A percentile compares a stretch with the other conserved stretches of the same genome.
Conservation (phyloP, 2,329 filamentous ascomycete genomes). For the Cephalotrichum gorgonifer region DNA sequence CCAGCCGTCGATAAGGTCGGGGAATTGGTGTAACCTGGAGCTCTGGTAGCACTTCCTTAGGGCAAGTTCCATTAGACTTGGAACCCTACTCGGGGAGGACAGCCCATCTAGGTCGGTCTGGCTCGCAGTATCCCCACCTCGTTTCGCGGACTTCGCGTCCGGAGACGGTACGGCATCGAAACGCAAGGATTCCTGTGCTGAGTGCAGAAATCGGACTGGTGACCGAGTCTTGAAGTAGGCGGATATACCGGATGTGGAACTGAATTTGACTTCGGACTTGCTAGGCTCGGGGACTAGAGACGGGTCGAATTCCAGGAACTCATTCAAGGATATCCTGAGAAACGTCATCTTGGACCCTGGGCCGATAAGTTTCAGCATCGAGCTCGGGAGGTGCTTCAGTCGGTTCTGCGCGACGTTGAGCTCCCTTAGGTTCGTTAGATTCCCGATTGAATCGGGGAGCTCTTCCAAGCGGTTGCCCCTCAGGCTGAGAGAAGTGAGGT, state of each 20-base stretch:
- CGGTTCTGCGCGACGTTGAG: conserved; percentile 58
- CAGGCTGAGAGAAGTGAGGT: conserved; percentile 55
- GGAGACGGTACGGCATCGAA: neutral
- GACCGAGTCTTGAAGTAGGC: conserved; percentile 8
- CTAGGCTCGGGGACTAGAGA: conserved; percentile 7
- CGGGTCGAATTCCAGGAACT: conserved; percentile 36
- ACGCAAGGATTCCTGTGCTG: neutral
- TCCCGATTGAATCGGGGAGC: conserved; percentile 48
- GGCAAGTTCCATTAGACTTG: conserved; percentile 40
- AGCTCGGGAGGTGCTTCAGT: conserved; percentile 49
- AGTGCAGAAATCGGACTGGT: conserved; percentile 4
- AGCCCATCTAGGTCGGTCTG: conserved; percentile 4
- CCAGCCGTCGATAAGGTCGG: conserved; percentile 28
- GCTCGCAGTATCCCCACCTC: conserved; percentile 3
- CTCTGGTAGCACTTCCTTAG: conserved; percentile 34
- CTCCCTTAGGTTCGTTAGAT: conserved; percentile 45
- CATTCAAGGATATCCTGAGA: conserved; percentile 53
- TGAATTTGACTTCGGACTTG: conserved; percentile 3
- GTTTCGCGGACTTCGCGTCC: conserved; percentile 2
- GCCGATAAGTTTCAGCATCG: conserved; percentile 47
- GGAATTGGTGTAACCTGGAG: conserved; percentile 29
- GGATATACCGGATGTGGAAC: conserved; percentile 5
- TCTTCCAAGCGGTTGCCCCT: conserved; percentile 52
- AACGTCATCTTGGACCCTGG: conserved; percentile 32
- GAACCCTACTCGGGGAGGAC: conserved; percentile 19